Evolutionary conservation across 2,329 filamentous ascomycete species (phyloP), one percentile per base, ranked within the genome.

Genomic region (Helotiales sp.): DNA sequence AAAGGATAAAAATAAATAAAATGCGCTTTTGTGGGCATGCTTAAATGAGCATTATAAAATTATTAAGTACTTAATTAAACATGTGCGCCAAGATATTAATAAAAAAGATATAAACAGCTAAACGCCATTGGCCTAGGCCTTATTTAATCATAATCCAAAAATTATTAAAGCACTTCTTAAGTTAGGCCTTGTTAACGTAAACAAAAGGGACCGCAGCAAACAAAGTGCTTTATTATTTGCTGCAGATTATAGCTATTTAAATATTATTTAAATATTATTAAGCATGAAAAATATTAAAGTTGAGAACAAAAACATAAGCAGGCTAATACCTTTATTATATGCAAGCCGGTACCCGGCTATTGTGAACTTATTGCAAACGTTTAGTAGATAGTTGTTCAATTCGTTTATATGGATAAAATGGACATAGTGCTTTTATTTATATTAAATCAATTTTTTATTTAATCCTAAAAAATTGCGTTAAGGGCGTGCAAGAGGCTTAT

Each of bases 111-210:
- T 74, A 6, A 72, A 78, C 62, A 71, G 71, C 24, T 80, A 78
- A 79, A 77, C 78, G 15, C 79, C 78, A 3, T 63, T 80, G 20
- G 65, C 74, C n/a, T 80, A 77, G 79, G 77, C 78, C 7, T 72
- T 79, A 6, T 70, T 73, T 45, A 64, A 60, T 20, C 47, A 71
- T 26, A 50, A 69, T 11, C 75, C 77, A 0, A 63, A 70, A 32
- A 75, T 72, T 8, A 72, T 79, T 15, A 71, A 76, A 66, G 70
- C 69, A 1, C 74, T 80, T 37, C 65, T 80, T 30, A 67, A 71
- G n/a, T 74, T 68, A 7, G 73, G 73, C n/a, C 22, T 64, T 1
- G 74, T 80, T 1, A 72, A 79, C 65, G 66, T 78, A 6, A 74
- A 79, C 62, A 72, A 72, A 34, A 68, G 73, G 24, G 78, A 79